Base-by-base conservation (phyloP, 306 rosid species). In the Dryas octopetala region DNA sequence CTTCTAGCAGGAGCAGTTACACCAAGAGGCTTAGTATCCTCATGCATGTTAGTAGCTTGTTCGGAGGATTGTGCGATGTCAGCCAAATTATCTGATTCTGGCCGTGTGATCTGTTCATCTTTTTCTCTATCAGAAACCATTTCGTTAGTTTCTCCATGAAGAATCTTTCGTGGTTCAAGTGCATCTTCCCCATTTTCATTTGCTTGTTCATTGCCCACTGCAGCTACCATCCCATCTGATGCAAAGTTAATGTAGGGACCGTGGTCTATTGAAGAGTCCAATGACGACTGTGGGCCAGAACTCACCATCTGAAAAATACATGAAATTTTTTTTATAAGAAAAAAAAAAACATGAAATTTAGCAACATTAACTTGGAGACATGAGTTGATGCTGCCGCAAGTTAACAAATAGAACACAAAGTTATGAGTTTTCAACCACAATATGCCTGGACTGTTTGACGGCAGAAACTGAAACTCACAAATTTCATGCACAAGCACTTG, bases 191-290 rank as follows among this genome's bases (percentile, higher is more conserved):
- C 41, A 49, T 81, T 63, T 6, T 76, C 88, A 17, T 64, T 64
- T 58, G 71, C 67, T 81, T 67, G 89, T 71, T 83, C 91, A 44
- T 83, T 80, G 80, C 79, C 87, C 68, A 80, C 59, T 45, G 97
- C 97, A 70, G 91, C 88, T 53, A 95, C 97, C 99, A 90, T 86
- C 76, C 97, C 97, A 79, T 90, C 90, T 40, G 84, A 92, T 7
- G 87, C 63, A 26, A 91, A 76, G 54, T 89, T 90, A 50, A 95
- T 86, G 45, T 85, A 95, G 28, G 99, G 99, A 28, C 97, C 97
- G 66, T 86, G 96, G 82, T 95, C 97, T 17, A 95, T 89, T 41
- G 91, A 70, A 14, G 88, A 71, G 51, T 77, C 82, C 82, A 69
- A 40, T 26, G 83, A 74, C 28, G 68, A 82, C 68, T 68, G 85